These are phyloP conservation scores for Cytospora piceicola DNA, from an alignment of 2,329 filamentous ascomycete genomes.

Conservation along the genomic window DNA sequence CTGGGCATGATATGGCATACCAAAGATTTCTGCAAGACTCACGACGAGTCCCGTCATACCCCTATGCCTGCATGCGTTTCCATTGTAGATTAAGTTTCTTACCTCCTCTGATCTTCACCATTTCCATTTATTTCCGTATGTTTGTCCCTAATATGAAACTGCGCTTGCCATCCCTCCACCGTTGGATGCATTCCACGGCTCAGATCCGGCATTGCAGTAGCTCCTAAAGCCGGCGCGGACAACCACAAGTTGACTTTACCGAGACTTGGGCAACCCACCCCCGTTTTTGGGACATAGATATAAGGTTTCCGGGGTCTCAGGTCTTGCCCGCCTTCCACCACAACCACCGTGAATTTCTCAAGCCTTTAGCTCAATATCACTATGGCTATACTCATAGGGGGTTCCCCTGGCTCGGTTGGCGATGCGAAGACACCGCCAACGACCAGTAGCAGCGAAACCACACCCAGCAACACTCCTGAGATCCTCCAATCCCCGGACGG, in stretches of 20 bases:
- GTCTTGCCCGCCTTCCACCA: not conserved
- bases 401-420: slow-evolving; percentile 6
- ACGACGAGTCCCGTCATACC: too few species aligned
- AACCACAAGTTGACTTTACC: slow-evolving; percentile 3
- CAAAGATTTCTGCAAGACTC: too few species aligned
- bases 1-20: too few species aligned
- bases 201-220: too few species aligned
- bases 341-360: not conserved
- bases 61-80: too few species aligned
- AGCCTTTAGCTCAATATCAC: not conserved
- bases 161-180: too few species aligned
- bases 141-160: too few species aligned
- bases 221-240: too few species aligned
- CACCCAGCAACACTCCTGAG: slow-evolving; percentile 1
- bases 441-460: slow-evolving; percentile 5
- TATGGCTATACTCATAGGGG: not conserved
- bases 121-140: too few species aligned
- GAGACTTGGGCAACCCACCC: slow-evolving; percentile 15
- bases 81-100: too few species aligned
- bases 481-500: not conserved
- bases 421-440: slow-evolving; percentile 1
- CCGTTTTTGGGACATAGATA: slow-evolving; percentile 5
- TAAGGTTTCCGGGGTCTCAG: slow-evolving; percentile 5
- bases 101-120: too few species aligned
- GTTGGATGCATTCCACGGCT: too few species aligned